These are phyloP conservation scores for Silene coronaria DNA, from an alignment of 179 eudicot genomes.

Conservation along the genomic window DNA sequence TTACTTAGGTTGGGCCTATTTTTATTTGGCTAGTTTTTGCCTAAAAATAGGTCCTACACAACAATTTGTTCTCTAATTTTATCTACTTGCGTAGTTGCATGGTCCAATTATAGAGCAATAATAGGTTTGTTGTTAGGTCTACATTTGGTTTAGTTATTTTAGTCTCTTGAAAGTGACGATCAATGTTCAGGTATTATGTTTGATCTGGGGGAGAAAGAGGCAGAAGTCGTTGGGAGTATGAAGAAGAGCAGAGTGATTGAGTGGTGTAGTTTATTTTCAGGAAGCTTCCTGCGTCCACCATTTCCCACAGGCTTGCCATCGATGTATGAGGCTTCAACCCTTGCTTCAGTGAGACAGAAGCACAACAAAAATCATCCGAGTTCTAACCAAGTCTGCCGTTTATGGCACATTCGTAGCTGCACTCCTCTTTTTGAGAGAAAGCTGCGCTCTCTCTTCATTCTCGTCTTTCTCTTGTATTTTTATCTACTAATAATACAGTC, in stretches of 20 bases:
- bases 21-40: too few relatives aligned
- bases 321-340: not conserved
- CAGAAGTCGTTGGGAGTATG: not conserved
- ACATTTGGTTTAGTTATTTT: not conserved
- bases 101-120: not conserved
- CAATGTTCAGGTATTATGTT: not conserved
- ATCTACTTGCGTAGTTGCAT: not conserved
- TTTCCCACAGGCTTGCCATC: not conserved
- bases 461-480: too few relatives aligned
- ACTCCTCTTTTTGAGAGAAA: not conserved
- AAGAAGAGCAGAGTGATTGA: not conserved
- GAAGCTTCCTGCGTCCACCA: not conserved
- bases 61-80: not conserved
- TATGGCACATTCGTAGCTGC: not conserved
- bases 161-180: not conserved
- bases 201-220: not conserved
- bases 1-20: too few relatives aligned
- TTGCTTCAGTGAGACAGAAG: not conserved
- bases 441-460: too few relatives aligned
- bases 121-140: not conserved
- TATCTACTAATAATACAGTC: too few relatives aligned
- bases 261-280: not conserved
- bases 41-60: too few relatives aligned
- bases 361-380: not conserved
- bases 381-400: not conserved